These are phyloP conservation scores for Phoma sp. DNA, from an alignment of 2,329 filamentous ascomycete genomes.

Conservation along the genomic window DNA sequence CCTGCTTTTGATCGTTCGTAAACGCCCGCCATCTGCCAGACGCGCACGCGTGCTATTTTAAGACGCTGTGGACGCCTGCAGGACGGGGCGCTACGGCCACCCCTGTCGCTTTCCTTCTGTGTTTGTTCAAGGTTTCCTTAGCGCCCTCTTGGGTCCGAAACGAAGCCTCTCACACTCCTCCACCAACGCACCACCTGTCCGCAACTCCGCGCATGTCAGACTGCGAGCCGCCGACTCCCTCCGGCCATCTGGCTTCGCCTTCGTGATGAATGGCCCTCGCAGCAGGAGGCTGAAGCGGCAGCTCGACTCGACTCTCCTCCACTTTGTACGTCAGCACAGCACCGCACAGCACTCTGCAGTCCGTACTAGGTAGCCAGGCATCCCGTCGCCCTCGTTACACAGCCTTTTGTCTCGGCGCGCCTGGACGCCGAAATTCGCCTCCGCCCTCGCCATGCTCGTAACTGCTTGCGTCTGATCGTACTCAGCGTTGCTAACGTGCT, in stretches of 20 bases:
- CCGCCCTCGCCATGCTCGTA: constrained; percentile 19
- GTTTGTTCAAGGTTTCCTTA: background rate
- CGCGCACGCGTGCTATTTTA: constrained; percentile 5
- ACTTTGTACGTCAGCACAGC: constrained; percentile 67
- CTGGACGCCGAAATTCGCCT: constrained; percentile 15
- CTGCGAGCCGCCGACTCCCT: constrained; percentile 18
- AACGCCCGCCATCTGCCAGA: constrained; percentile 12
- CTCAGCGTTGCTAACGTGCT: constrained; percentile 32
- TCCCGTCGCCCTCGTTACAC: constrained; percentile 23
- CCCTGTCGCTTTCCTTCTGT: background rate
- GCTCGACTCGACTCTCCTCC: constrained; percentile 69
- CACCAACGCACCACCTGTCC: constrained; percentile 11
- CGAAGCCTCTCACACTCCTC: constrained; percentile 14
- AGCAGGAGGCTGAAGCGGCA: constrained; percentile 35
- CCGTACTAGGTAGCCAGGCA: constrained; percentile 13
- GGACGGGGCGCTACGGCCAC: background rate
- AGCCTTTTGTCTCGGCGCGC: constrained; percentile 20
- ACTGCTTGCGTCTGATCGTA: constrained; percentile 16
- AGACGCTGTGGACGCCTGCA: background rate
- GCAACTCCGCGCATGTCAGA: background rate
- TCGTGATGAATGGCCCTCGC: constrained; percentile 6
- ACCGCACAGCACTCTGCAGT: no score
- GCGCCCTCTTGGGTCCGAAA: constrained; percentile 8
- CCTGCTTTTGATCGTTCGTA: constrained; percentile 13
- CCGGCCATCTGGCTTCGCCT: constrained; percentile 12